Base-by-base conservation (phyloP, 257 asterid genomes). In the Ligustrum vulgare region DNA sequence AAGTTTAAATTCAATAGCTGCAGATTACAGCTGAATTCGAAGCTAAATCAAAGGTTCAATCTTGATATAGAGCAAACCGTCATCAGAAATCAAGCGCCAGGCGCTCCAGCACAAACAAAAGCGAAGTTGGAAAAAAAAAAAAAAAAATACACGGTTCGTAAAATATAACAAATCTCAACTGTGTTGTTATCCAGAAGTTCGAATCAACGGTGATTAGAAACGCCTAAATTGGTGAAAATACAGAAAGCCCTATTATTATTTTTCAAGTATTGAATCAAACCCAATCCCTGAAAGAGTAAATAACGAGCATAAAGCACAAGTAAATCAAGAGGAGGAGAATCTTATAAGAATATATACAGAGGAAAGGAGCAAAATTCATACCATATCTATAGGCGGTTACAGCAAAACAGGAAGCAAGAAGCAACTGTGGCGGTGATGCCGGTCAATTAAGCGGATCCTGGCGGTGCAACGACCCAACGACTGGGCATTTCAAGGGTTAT, bases 151-250 rank as follows among this genome's bases (percentile, higher is more conserved):
- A n/a, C n/a, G 13, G 18, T 12, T 25, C 69, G 69, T 64, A 2
- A 3, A 12, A 23, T 23, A 11, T 41, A 3, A 41, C 47, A 13
- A 41, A 41, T 41, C 13, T 41, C 47, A 41, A 41, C 47, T 41
- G 47, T 11, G 47, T 41, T 11, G 47, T 9, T 41, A 41, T 41
- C 47, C 69, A 25, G 32, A 31, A 31, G 35, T 33, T 28, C 69
- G 37, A 36, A 23, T 64, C 41, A 33, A 64, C n/a, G 3, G 10
- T 20, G 7, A 5, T 66, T 2, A 66, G 22, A 66, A 35, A 66
- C 11, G 28, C 65, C 65, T 36, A 51, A 51, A 66, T 72, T 72
- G 20, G 70, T 54, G 63, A 78, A 67, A 78, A 51, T 25, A 35
- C 18, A 23, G 18, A 70, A 12, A 15, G 23, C 60, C 60, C 10